Percentiles rank a stretch among this genome's conserved stretches.
phyloP scores from a whole-genome alignment of 2,329 filamentous ascomycete species.

The Diplodia corticola region DNA sequence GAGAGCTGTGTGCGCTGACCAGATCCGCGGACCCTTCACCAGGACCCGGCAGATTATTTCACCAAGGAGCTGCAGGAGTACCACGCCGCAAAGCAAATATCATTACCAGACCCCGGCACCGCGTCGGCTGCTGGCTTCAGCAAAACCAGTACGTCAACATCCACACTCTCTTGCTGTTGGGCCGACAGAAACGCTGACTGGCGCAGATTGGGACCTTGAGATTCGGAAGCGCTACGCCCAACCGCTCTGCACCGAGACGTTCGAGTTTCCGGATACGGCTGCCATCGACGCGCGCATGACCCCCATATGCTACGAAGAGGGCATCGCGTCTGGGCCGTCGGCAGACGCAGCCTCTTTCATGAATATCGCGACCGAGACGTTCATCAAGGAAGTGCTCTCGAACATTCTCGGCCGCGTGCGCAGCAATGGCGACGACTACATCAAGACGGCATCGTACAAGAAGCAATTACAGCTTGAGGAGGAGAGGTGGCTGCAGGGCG shows the following conservation, averaged over 20 bases:
- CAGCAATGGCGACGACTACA: slow-evolving; percentile 55
- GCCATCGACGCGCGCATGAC: slow-evolving; percentile 61
- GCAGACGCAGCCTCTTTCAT: slow-evolving; percentile 60
- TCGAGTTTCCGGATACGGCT: slow-evolving; percentile 61
- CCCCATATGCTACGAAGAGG: slow-evolving; percentile 66
- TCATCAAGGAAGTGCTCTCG: slow-evolving; percentile 61
- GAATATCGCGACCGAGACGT: slow-evolving; percentile 62
- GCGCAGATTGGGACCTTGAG: slow-evolving; percentile 62
- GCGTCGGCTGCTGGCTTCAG: slow-evolving; percentile 72
- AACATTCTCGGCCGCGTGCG: slow-evolving; percentile 56
- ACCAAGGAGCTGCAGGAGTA: slow-evolving; percentile 34
- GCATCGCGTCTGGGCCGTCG: slow-evolving; percentile 55
- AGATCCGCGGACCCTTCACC: slow-evolving; percentile 8
- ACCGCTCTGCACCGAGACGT: slow-evolving; percentile 60
- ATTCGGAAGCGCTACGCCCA: slow-evolving; percentile 65
- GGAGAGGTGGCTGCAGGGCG: slow-evolving; percentile 68
- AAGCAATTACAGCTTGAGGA: slow-evolving; percentile 76
- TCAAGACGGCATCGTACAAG: slow-evolving; percentile 78
- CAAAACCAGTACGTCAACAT: slow-evolving; percentile 66
- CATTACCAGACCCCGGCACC: slow-evolving; percentile 62
- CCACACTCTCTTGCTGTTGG: neutral
- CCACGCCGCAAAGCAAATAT: slow-evolving; percentile 42
- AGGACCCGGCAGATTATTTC: slow-evolving; percentile 27
- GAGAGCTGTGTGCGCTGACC: slow-evolving; percentile 3
- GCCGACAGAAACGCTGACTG: neutral